phyloP scores from a whole-genome alignment of 148 eudicot species.

The Dianthus caryophyllus region DNA sequence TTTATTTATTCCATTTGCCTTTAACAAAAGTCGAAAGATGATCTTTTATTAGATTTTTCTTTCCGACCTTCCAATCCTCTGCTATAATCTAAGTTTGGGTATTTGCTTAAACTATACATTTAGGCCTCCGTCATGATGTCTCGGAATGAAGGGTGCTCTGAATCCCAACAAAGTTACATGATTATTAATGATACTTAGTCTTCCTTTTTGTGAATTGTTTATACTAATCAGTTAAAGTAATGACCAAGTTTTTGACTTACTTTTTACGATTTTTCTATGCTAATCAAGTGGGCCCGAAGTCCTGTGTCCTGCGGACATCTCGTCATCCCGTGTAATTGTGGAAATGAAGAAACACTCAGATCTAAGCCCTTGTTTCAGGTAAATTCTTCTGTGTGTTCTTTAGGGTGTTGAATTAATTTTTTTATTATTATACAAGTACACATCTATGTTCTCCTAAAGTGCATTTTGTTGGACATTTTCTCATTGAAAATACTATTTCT shows the following conservation, averaged over 20 bases:
- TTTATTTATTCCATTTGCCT: neutral
- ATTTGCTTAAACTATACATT: constrained; percentile 15
- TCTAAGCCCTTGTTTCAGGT: constrained; percentile 29
- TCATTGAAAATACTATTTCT: constrained; percentile 15
- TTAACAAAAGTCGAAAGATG: neutral
- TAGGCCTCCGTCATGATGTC: constrained; percentile 26
- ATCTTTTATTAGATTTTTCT: constrained; percentile 4
- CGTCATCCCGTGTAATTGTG: neutral
- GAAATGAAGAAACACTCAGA: constrained; percentile 16
- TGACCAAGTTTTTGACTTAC: constrained; percentile 5
- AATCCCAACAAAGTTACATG: constrained; percentile 17
- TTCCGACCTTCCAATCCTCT: constrained; percentile 10
- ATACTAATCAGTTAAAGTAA: constrained; percentile 7
- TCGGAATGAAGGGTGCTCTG: constrained; percentile 18
- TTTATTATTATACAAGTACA: constrained; percentile 22
- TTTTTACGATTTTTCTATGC: neutral
- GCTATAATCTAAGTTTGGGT: neutral
- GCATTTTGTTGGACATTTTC: neutral
- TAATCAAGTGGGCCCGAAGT: constrained; percentile 13
- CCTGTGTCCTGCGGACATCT: constrained; percentile 1
- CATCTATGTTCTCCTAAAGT: constrained; percentile 16
- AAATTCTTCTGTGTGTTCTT: constrained; percentile 26
- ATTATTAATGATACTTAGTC: constrained; percentile 20
- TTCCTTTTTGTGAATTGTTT: constrained; percentile 10
- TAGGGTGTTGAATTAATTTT: constrained; percentile 23